Conservation (phyloP, 2,329 filamentous ascomycete species). For the Pyricularia sp. region DNA sequence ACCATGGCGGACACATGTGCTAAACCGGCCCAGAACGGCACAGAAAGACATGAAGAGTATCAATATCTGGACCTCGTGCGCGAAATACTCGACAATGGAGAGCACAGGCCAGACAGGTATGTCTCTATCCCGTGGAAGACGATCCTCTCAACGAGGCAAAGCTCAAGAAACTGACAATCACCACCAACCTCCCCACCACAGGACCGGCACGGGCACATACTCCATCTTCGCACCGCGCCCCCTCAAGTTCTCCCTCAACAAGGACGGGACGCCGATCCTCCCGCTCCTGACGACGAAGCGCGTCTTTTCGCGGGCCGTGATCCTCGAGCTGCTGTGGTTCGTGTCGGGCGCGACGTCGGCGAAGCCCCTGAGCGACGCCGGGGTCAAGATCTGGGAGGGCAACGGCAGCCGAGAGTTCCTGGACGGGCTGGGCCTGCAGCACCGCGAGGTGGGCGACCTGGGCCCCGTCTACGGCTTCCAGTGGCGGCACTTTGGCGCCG, state of each 20-base stretch:
- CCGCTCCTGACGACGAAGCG: slow-evolving; percentile 96
- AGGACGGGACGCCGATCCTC: slow-evolving; percentile 49
- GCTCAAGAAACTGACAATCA: not conserved
- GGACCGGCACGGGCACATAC: slow-evolving; percentile 87
- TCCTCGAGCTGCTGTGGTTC: slow-evolving; percentile 95
- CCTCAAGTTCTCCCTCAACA: slow-evolving; percentile 76
- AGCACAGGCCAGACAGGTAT: slow-evolving; percentile 80
- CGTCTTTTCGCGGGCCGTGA: slow-evolving; percentile 82
- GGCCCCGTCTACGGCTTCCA: slow-evolving; percentile 98
- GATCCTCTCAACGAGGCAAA: not conserved
- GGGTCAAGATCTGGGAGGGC: slow-evolving; percentile 97
- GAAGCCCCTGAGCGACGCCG: slow-evolving; percentile 61
- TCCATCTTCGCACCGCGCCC: slow-evolving; percentile 82
- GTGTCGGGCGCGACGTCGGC: slow-evolving; percentile 77
- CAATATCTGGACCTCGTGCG: slow-evolving; percentile 89
- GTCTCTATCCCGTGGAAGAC: not conserved
- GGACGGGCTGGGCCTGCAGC: slow-evolving; percentile 69
- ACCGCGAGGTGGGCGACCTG: slow-evolving; percentile 80
- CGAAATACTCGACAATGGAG: slow-evolving; percentile 72
- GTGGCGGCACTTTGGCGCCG: slow-evolving; percentile 95
- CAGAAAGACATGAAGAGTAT: slow-evolving; percentile 67
- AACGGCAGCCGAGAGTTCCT: slow-evolving; percentile 89
- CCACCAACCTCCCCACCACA: slow-evolving; percentile 19
- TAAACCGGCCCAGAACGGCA: not conserved
- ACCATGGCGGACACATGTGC: not conserved